A percentile compares a stretch with the other conserved stretches of the same genome.
phyloP scores from a whole-genome alignment of 164 flowering plant species.

The Nymphaea colorata region DNA sequence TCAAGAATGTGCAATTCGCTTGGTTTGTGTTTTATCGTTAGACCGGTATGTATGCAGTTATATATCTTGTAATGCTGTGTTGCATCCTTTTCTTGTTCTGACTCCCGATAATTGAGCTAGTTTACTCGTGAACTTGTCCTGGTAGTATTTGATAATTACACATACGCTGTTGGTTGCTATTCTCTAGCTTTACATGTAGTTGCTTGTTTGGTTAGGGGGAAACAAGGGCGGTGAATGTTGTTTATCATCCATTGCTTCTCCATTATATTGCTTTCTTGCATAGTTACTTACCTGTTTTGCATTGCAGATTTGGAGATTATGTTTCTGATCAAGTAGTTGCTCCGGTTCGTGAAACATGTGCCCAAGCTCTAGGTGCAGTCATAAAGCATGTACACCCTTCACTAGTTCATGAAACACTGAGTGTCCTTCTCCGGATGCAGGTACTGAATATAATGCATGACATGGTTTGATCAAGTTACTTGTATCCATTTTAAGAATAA shows the following conservation, averaged over 20 bases:
- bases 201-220: too few relatives aligned
- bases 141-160: too few relatives aligned
- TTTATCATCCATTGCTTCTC: neutral
- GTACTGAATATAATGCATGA: conserved; percentile 23
- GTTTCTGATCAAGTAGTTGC: conserved; percentile 99
- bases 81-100: neutral
- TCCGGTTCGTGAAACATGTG: conserved; percentile 98
- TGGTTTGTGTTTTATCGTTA: conserved; percentile 71
- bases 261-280: neutral
- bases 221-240: neutral
- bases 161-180: too few relatives aligned
- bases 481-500: neutral
- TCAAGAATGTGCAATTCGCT: conserved; percentile 93
- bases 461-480: conserved; percentile 3
- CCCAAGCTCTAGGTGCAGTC: conserved; percentile 93
- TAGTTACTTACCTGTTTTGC: neutral
- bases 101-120: too few relatives aligned
- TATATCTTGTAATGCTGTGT: neutral
- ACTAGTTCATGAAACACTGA: conserved; percentile 67
- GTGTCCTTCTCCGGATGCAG: conserved; percentile 90
- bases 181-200: too few relatives aligned
- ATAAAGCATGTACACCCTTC: conserved; percentile 88
- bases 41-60: conserved; percentile 58
- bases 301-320: conserved; percentile 89
- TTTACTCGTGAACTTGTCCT: too few relatives aligned